Evolutionary conservation across 2,329 filamentous ascomycete species (phyloP), one percentile per base, ranked within the genome.

Genomic region (Pochonia chlamydosporia): DNA sequence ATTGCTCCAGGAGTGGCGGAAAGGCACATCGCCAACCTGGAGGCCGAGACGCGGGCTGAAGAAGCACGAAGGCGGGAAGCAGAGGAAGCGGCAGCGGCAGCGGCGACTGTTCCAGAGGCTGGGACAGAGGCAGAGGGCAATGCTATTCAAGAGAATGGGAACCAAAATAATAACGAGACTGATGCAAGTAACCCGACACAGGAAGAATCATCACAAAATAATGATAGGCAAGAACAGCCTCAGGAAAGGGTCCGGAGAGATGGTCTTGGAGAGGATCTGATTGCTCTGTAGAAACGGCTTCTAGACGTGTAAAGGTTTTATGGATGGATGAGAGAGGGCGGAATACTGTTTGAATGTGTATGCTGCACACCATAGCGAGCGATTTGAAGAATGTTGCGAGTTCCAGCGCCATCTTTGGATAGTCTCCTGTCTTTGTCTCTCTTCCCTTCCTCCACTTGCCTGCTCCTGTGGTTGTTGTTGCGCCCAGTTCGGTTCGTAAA

Each of bases 1-100:
- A 74, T 85, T 50, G 79, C 81, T 2, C 82, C 82, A 1, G 82
- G 82, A 9, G 74, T 85, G 21, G 81, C 81, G 1, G 82, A 85
- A 63, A 69, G 80, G 42, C 82, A 85, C 51, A 84, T 85, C 50
- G 76, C 75, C 21, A 72, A 77, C 39, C 61, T 81, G 3, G 77
- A 81, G 54, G 75, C 73, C 4, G 72, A 77, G 47, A 73, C 71
- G 33, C 66, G 72, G 43, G 68, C 63, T 2, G 74, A 57, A 25
- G 54, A 74, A 53, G 59, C 66, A 35, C 63, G 70, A 50, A 65
- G 72, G 23, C 64, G 64, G 53, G 70, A 76, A 49, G 68, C 66
- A 1, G 71, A 67, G 33, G 69, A 65, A 24, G 66, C 63, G 5
- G 66, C 63, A 1, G 65, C 65, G 11, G 65, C 64, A 36, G 59